Conservation (phyloP, 371 early-diverging fungal species). For the Haplosporangium sp. region DNA sequence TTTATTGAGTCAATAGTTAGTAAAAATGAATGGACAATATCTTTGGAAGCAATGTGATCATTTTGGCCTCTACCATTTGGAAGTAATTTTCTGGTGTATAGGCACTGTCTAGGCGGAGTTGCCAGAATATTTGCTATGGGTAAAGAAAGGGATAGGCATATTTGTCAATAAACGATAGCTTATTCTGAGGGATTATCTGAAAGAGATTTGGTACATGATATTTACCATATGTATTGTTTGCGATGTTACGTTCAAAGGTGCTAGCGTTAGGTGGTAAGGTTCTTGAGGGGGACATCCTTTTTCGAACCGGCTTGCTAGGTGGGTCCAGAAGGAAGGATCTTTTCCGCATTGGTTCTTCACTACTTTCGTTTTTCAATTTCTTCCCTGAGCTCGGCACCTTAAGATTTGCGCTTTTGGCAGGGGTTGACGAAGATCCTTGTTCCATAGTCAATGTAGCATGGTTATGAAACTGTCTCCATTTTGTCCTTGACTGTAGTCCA, state of each 20-base stretch:
- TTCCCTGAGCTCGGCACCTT: not conserved
- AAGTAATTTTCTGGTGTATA: slow-evolving; percentile 29
- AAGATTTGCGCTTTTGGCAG: not conserved
- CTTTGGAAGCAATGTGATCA: not conserved
- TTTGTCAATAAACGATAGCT: no score
- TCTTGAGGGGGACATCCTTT: slow-evolving; percentile 2
- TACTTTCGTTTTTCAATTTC: not conserved
- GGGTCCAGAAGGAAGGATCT: slow-evolving; percentile 35
- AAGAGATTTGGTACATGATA: not conserved
- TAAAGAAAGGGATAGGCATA: no score
- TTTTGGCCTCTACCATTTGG: slow-evolving; percentile 22
- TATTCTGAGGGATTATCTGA: no score
- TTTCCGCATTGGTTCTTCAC: not conserved
- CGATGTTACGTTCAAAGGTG: slow-evolving; percentile 23
- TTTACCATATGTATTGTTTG: slow-evolving; percentile 42
- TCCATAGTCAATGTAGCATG: not conserved
- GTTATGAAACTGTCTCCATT: not conserved
- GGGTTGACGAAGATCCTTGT: not conserved
- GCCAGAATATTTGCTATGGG: slow-evolving; percentile 35
- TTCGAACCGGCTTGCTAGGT: slow-evolving; percentile 13
- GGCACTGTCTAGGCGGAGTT: slow-evolving; percentile 32
- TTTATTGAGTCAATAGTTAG: not conserved
- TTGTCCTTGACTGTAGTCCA: not conserved
- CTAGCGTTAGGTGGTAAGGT: not conserved
- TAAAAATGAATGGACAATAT: not conserved